phyloP scores from a whole-genome alignment of 2,329 filamentous ascomycete genomes.

The Magnaporthiopsis poae region DNA sequence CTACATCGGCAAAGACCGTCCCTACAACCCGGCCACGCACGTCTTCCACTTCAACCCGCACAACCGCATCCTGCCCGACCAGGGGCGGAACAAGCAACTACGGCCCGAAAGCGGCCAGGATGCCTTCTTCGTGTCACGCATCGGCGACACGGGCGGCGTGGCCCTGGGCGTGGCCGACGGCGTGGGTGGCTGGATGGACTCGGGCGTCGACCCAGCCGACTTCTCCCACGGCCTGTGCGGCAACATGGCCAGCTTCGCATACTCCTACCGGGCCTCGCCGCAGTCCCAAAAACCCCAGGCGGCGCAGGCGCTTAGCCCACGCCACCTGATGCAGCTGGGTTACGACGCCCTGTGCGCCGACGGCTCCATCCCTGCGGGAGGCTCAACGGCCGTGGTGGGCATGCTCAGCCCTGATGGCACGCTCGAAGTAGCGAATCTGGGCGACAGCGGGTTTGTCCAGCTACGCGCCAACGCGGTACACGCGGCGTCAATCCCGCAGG shows the following conservation, averaged over 20 bases:
- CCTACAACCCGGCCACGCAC: constrained; percentile 58
- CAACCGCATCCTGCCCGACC: constrained; percentile 47
- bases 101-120: constrained; percentile 82
- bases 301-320: constrained; percentile 43
- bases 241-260: constrained; percentile 75
- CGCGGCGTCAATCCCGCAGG: constrained; percentile 74
- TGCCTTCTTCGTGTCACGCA: constrained; percentile 80
- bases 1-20: constrained; percentile 62
- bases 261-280: constrained; percentile 36
- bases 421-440: constrained; percentile 84
- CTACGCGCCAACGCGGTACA: constrained; percentile 78
- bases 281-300: constrained; percentile 12
- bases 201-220: constrained; percentile 84
- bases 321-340: constrained; percentile 66
- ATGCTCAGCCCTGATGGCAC: constrained; percentile 62
- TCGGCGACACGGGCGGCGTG: constrained; percentile 62
- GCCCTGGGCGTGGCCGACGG: constrained; percentile 89
- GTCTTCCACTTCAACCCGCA: constrained; percentile 64
- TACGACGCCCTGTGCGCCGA: constrained; percentile 76
- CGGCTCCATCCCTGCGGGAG: constrained; percentile 64
- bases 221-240: constrained; percentile 91
- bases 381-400: constrained; percentile 85
- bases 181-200: constrained; percentile 89
- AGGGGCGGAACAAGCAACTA: constrained; percentile 43
- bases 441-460: constrained; percentile 87